Conservation (phyloP, 768 basidiomycete genomes). For the Boletus tylopilopsis region DNA sequence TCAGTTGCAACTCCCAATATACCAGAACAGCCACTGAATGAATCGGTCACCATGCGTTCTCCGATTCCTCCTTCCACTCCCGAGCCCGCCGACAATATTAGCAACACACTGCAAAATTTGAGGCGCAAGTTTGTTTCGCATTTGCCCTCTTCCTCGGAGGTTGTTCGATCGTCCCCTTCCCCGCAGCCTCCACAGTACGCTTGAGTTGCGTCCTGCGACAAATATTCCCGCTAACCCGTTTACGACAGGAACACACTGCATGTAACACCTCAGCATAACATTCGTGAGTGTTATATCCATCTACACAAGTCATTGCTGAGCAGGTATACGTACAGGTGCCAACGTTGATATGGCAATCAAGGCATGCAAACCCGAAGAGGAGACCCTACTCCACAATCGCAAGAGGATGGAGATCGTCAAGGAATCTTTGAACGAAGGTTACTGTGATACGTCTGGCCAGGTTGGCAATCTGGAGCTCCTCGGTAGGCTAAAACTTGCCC, state of each 20-base stretch:
- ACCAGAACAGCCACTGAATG: conserved; percentile 7
- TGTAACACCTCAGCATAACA: conserved; percentile 42
- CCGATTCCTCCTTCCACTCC: not conserved
- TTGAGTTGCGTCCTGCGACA: not conserved
- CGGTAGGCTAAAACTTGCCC: conserved; percentile 40
- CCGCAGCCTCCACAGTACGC: conserved; percentile 20
- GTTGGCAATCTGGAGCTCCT: conserved; percentile 55
- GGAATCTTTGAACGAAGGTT: conserved; percentile 75
- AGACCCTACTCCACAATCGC: conserved; percentile 56
- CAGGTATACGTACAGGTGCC: conserved; percentile 31
- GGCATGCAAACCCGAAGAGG: conserved; percentile 68
- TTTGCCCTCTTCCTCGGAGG: conserved; percentile 16
- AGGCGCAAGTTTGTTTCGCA: conserved; percentile 26
- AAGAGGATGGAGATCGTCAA: conserved; percentile 68
- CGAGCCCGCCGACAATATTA: conserved; percentile 8
- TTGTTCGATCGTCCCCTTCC: conserved; percentile 11
- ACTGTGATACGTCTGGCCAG: conserved; percentile 73
- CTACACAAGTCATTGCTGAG: not conserved
- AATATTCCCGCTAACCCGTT: not conserved
- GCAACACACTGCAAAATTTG: conserved; percentile 24
- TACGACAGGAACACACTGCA: conserved; percentile 17
- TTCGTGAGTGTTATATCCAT: conserved; percentile 31
- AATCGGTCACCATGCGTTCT: not conserved
- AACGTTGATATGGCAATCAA: conserved; percentile 71
- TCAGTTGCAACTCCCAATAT: not conserved